Conservation (phyloP, 73 alveolate genomes). For the Tetrahymena elliotti region DNA sequence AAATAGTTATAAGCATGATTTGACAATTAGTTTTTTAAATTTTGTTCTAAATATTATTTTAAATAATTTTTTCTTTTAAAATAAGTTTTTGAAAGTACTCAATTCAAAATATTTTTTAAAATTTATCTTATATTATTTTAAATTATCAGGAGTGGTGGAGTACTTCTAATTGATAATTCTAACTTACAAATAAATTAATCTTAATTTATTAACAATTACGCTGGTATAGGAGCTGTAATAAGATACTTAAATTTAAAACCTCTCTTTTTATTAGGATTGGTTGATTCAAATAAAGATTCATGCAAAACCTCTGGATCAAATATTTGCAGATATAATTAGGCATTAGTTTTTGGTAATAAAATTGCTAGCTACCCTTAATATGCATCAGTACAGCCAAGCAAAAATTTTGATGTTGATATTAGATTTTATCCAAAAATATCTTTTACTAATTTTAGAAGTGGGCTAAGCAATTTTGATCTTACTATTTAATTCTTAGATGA, state of each 20-base stretch:
- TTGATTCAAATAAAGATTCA: background rate
- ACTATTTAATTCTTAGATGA: background rate
- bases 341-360: background rate
- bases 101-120: too few relatives aligned
- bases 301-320: background rate
- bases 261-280: too few relatives aligned
- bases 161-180: background rate
- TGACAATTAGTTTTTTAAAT: too few relatives aligned
- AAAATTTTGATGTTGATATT: background rate
- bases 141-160: background rate
- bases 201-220: background rate
- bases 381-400: background rate
- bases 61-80: too few relatives aligned
- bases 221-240: background rate
- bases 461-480: background rate
- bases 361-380: background rate
- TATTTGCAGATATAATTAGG: background rate
- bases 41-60: too few relatives aligned
- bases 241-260: background rate
- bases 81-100: too few relatives aligned
- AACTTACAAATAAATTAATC: background rate
- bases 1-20: too few relatives aligned
- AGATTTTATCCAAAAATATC: background rate
- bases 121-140: too few relatives aligned
- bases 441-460: background rate